phyloP scores from a whole-genome alignment of 169 alveolate genomes.

The Sarcocystis neurona region DNA sequence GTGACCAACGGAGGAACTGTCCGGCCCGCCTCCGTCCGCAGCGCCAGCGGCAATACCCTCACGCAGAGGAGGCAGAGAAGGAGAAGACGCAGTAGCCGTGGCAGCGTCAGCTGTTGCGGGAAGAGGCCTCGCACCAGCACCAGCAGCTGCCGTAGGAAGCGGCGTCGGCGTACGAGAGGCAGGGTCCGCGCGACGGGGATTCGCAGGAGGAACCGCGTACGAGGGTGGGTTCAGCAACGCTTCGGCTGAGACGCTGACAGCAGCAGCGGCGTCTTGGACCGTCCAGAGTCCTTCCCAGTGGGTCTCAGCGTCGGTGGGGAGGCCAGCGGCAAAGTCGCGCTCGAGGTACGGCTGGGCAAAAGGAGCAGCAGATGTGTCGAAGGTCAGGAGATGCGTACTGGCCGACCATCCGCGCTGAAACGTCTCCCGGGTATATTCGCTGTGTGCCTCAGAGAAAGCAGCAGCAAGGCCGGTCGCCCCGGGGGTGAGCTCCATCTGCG shows the following conservation, averaged over 20 bases:
- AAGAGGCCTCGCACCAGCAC: background rate
- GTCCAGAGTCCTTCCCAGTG: constrained; percentile 38
- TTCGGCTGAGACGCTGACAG: background rate
- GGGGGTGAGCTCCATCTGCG: background rate
- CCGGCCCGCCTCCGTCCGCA: too few species aligned
- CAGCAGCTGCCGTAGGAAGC: background rate
- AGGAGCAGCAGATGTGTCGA: constrained; percentile 36
- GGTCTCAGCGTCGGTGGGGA: constrained; percentile 32
- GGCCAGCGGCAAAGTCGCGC: background rate
- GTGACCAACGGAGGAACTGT: too few species aligned
- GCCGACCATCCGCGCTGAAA: constrained; percentile 38
- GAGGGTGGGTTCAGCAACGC: background rate
- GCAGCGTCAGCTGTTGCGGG: background rate
- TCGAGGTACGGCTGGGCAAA: constrained; percentile 31
- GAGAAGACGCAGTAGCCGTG: background rate
- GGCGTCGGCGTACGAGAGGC: background rate
- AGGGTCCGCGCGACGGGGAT: background rate
- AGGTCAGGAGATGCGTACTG: constrained; percentile 11
- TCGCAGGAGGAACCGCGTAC: background rate
- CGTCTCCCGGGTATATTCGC: background rate
- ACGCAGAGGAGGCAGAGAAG: background rate
- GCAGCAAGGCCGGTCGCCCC: background rate
- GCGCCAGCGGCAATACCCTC: too few species aligned
- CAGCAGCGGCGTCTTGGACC: background rate
- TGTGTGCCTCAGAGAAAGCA: background rate